These are phyloP conservation scores for Suaeda aralocaspica DNA, from an alignment of 148 eudicot genomes.

Conservation along the genomic window DNA sequence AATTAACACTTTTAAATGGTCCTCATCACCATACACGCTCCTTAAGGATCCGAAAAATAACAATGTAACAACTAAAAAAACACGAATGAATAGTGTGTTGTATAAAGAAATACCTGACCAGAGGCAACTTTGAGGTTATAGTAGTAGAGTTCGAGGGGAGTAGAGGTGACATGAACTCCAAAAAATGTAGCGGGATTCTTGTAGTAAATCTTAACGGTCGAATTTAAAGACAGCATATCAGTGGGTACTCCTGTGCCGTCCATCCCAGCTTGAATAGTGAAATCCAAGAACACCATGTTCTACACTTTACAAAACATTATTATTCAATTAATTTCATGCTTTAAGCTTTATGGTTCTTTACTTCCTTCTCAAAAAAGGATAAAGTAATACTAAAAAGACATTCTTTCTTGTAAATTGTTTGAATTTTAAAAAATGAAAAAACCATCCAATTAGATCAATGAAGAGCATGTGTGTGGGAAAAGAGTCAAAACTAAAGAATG, in stretches of 20 bases:
- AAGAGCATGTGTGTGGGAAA: slow-evolving; percentile 1
- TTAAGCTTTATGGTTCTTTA: neutral
- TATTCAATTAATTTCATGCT: neutral
- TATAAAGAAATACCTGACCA: slow-evolving; percentile 44
- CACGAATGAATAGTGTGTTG: neutral
- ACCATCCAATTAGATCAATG: neutral
- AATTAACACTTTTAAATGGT: too few species aligned
- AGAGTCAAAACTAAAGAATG: slow-evolving; percentile 15
- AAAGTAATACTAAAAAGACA: neutral
- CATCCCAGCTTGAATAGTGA: slow-evolving; percentile 64
- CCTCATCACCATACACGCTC: too few species aligned
- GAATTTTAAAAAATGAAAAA: neutral
- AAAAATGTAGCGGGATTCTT: slow-evolving; percentile 75
- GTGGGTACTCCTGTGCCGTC: slow-evolving; percentile 62
- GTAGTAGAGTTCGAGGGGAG: slow-evolving; percentile 57
- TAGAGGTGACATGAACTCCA: slow-evolving; percentile 74
- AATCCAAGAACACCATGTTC: slow-evolving; percentile 52
- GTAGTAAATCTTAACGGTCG: slow-evolving; percentile 59
- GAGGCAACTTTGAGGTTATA: slow-evolving; percentile 38
- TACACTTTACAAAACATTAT: slow-evolving; percentile 25
- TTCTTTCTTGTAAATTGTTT: neutral
- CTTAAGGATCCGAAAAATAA: too few species aligned
- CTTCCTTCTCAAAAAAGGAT: too few species aligned
- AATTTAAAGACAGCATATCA: slow-evolving; percentile 65
- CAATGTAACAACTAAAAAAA: too few species aligned